phyloP scores from a whole-genome alignment of 805 yeast species.

The Kluyveromyces starmeri region DNA sequence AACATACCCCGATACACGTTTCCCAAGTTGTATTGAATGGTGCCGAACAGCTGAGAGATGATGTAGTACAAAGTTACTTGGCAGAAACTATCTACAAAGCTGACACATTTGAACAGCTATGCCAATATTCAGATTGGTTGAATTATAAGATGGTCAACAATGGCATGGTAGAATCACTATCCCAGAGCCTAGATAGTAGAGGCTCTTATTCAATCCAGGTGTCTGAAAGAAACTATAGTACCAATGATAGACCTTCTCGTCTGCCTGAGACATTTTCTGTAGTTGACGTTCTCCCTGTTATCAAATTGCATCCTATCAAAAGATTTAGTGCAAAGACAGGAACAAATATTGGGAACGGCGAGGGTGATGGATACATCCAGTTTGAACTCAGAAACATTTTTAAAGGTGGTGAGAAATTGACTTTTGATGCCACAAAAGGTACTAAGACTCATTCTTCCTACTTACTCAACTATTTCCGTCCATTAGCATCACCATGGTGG shows the following conservation, averaged over 20 bases:
- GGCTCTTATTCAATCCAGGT: constrained; percentile 12
- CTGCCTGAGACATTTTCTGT: constrained; percentile 11
- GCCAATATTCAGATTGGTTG: constrained; percentile 20
- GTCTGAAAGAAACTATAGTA: constrained; percentile 5
- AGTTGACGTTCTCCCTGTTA: constrained; percentile 24
- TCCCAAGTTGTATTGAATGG: constrained; percentile 16
- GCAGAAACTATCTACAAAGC: constrained; percentile 23
- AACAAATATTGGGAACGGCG: constrained; percentile 92
- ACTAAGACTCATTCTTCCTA: constrained; percentile 52
- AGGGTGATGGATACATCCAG: constrained; percentile 87
- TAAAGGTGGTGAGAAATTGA: constrained; percentile 60
- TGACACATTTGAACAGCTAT: constrained; percentile 19
- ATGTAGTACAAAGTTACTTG: constrained; percentile 19
- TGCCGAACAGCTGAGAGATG: constrained; percentile 14
- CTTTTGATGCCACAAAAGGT: constrained; percentile 49
- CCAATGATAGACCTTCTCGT: constrained; percentile 3
- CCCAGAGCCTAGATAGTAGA: constrained; percentile 16
- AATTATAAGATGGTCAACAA: constrained; percentile 21
- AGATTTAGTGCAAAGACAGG: constrained; percentile 82
- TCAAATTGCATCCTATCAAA: constrained; percentile 45
- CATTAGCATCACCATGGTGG: constrained; percentile 39
- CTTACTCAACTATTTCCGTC: constrained; percentile 43
- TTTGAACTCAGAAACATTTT: constrained; percentile 54
- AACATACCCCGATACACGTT: constrained; percentile 20
- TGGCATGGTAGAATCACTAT: constrained; percentile 19